These are phyloP conservation scores for Guadua angustifolia DNA, from an alignment of 176 grass and related monocot species.

Conservation along the genomic window DNA sequence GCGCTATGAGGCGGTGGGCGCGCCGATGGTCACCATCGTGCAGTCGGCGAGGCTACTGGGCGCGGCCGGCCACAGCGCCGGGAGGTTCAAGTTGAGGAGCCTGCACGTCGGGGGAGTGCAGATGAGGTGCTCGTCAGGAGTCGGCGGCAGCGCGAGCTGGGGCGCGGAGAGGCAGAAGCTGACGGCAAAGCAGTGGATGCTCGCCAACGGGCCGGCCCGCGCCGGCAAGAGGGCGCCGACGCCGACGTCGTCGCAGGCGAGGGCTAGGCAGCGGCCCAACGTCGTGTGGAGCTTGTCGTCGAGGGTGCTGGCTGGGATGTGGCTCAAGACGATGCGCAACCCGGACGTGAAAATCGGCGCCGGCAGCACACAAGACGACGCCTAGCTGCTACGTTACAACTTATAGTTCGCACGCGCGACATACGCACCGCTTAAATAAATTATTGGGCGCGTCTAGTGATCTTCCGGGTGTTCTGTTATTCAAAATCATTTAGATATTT, in stretches of 20 bases:
- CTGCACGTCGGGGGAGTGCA: slow-evolving; percentile 81
- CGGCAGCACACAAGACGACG: not conserved
- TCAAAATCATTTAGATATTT: too few species aligned
- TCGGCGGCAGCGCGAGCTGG: slow-evolving; percentile 45
- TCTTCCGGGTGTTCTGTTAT: too few species aligned
- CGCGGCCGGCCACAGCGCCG: slow-evolving; percentile 21
- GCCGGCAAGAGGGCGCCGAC: slow-evolving; percentile 47
- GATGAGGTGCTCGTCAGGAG: slow-evolving; percentile 44
- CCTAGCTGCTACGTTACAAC: not conserved
- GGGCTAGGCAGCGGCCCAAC: slow-evolving; percentile 52
- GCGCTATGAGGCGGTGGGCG: slow-evolving; percentile 75
- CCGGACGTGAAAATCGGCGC: slow-evolving; percentile 66
- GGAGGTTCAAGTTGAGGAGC: slow-evolving; percentile 74
- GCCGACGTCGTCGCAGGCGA: slow-evolving; percentile 13
- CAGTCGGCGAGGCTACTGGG: slow-evolving; percentile 56
- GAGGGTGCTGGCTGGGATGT: slow-evolving; percentile 79
- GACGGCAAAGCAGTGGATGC: slow-evolving; percentile 83
- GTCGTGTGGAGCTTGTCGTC: slow-evolving; percentile 87
- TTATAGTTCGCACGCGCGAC: not conserved
- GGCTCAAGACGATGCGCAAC: slow-evolving; percentile 83
- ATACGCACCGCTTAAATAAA: too few species aligned
- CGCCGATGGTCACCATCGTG: slow-evolving; percentile 75
- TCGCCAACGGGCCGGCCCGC: slow-evolving; percentile 52
- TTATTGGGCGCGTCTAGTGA: too few species aligned
- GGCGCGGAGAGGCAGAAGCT: slow-evolving; percentile 73